Conservation (phyloP, 495 filamentous ascomycete species). For the Penicillium nucicola region DNA sequence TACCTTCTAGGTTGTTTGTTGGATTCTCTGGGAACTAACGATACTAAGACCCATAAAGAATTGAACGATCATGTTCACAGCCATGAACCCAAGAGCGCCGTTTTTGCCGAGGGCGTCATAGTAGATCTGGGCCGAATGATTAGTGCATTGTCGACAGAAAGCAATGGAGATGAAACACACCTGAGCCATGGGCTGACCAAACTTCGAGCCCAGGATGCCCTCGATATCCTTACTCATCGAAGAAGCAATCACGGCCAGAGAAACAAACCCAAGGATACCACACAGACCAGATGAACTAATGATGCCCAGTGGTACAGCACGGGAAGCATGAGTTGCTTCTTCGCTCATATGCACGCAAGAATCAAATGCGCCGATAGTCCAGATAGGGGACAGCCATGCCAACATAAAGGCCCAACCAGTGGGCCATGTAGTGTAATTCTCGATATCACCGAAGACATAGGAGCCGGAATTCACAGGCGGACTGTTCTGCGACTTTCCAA, state of each 20-base stretch:
- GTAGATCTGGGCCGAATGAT: conserved; percentile 28
- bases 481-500: conserved; percentile 43
- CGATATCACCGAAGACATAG: conserved; percentile 37
- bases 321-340: conserved; percentile 60
- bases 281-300: conserved; percentile 40
- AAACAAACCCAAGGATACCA: conserved; percentile 53
- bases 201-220: conserved; percentile 28
- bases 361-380: conserved; percentile 60
- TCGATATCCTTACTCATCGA: conserved; percentile 37
- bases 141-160: background rate
- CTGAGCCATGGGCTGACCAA: conserved; percentile 48
- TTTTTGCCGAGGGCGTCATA: conserved; percentile 44
- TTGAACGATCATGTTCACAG: conserved; percentile 38
- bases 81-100: conserved; percentile 46
- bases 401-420: conserved; percentile 64
- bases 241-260: conserved; percentile 43
- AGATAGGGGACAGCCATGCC: conserved; percentile 63
- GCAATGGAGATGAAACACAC: conserved; percentile 12
- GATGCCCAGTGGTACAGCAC: conserved; percentile 61
- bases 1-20: background rate
- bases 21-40: conserved; percentile 11
- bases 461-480: conserved; percentile 33
- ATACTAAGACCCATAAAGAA: conserved; percentile 46
- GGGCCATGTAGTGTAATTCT: conserved; percentile 61
- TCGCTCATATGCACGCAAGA: conserved; percentile 61